phyloP scores from a whole-genome alignment of 257 asterid species.

The Plantago major region DNA sequence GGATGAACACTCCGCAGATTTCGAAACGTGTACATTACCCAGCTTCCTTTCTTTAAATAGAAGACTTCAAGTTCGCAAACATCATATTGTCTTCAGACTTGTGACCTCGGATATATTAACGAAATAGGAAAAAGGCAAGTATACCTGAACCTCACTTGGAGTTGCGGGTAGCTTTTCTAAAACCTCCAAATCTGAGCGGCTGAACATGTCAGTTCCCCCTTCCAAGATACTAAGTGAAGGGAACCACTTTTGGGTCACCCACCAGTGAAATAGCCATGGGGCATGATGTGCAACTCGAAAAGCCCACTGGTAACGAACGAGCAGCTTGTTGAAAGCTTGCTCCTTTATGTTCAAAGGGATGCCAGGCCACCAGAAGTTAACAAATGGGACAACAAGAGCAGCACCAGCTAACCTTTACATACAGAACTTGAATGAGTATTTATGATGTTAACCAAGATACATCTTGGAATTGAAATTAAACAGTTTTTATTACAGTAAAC shows the following conservation, averaged over 20 bases:
- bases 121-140: too few relatives aligned
- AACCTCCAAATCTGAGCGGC: conserved; percentile 53
- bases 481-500: not conserved
- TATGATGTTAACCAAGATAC: too few relatives aligned
- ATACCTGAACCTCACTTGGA: conserved; percentile 57
- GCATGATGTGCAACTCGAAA: conserved; percentile 56
- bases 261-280: conserved; percentile 75
- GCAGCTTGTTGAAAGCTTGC: conserved; percentile 30
- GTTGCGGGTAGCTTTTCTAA: conserved; percentile 33
- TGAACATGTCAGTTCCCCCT: conserved; percentile 43
- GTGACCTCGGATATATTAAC: too few relatives aligned
- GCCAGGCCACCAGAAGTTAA: conserved; percentile 68
- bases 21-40: too few relatives aligned
- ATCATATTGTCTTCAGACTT: too few relatives aligned
- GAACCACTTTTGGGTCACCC: conserved; percentile 85
- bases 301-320: conserved; percentile 42
- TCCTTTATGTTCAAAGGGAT: conserved; percentile 48
- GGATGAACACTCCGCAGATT: too few relatives aligned
- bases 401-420: conserved; percentile 59
- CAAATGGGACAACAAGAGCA: conserved; percentile 67
- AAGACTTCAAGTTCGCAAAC: too few relatives aligned
- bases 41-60: too few relatives aligned
- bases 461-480: too few relatives aligned
- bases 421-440: not conserved
- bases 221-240: conserved; percentile 42